A percentile compares a stretch with the other conserved stretches of the same genome.
Conservation (phyloP, 129 eudicot genomes). For the Flaveria robusta region DNA sequence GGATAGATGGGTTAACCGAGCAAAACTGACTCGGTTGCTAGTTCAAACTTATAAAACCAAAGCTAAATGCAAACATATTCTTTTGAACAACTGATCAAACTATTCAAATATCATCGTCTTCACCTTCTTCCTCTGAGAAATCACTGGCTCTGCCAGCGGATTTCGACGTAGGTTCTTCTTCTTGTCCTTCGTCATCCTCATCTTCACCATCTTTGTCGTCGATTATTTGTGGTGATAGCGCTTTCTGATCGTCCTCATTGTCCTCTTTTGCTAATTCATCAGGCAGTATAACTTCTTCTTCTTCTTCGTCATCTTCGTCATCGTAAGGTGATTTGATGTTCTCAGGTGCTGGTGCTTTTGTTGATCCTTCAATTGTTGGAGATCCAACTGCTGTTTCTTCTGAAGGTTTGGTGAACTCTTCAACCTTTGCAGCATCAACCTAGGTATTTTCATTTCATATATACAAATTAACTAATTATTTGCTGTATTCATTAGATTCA, state of each 20-base stretch:
- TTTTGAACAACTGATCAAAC: conserved; percentile 3
- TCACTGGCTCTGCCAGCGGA: conserved; percentile 25
- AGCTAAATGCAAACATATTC: neutral
- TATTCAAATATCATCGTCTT: conserved; percentile 30
- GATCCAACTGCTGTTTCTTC: conserved; percentile 36
- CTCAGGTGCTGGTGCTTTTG: conserved; percentile 29
- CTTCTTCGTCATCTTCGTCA: conserved; percentile 22
- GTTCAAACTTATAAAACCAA: conserved; percentile 13
- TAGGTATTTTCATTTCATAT: conserved; percentile 22
- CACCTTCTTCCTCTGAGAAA: conserved; percentile 35
- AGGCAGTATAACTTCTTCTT: conserved; percentile 30
- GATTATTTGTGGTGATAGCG: conserved; percentile 29
- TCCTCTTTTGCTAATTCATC: conserved; percentile 33
- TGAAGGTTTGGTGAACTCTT: conserved; percentile 31
- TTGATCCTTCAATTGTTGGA: conserved; percentile 26
- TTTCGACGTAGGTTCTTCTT: conserved; percentile 18
- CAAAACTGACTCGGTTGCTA: conserved; percentile 18
- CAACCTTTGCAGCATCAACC: conserved; percentile 37
- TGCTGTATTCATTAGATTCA: too few relatives aligned
- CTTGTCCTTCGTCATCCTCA: conserved; percentile 22
- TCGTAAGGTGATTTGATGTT: conserved; percentile 35
- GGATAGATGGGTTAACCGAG: conserved; percentile 28
- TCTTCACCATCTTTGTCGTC: conserved; percentile 35
- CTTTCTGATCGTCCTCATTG: conserved; percentile 20
- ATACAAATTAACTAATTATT: neutral